Conservation (phyloP, 352 stramenopile species). For the Pythium periplocum region DNA sequence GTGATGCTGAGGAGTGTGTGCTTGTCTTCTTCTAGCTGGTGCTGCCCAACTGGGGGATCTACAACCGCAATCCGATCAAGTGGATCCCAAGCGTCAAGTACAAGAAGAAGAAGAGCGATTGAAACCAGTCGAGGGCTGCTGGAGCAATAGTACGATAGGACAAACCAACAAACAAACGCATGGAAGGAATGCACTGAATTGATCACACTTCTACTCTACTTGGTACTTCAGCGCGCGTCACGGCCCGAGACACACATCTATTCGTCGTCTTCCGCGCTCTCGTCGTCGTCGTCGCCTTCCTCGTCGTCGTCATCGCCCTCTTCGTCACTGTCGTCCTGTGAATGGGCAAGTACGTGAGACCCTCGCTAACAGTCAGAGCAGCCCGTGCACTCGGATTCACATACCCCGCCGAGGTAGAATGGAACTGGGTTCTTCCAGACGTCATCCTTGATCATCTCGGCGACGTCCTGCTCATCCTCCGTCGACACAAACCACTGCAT, state of each 20-base stretch:
- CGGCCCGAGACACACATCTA: not conserved
- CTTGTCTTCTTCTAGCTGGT: conserved; percentile 32
- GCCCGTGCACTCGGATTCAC: not conserved
- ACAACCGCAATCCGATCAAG: conserved; percentile 81
- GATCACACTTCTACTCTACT: too few relatives aligned
- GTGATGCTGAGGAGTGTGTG: not conserved
- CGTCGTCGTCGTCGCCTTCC: conserved; percentile 27
- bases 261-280: conserved; percentile 23
- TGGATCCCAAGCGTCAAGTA: conserved; percentile 78
- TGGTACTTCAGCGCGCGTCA: too few relatives aligned
- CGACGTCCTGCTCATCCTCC: conserved; percentile 49
- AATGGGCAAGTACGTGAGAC: too few relatives aligned
- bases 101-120: conserved; percentile 47
- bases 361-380: too few relatives aligned
- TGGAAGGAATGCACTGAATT: not conserved
- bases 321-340: conserved; percentile 32
- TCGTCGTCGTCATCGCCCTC: conserved; percentile 33
- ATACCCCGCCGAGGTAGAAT: conserved; percentile 40
- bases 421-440: conserved; percentile 67
- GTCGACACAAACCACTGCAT: conserved; percentile 52
- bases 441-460: conserved; percentile 79
- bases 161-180: not conserved
- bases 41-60: conserved; percentile 79
- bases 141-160: conserved; percentile 1
- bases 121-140: conserved; percentile 11